Evolutionary conservation across 495 filamentous ascomycete genomes (phyloP).

Genomic region (Xylaria grammica): DNA sequence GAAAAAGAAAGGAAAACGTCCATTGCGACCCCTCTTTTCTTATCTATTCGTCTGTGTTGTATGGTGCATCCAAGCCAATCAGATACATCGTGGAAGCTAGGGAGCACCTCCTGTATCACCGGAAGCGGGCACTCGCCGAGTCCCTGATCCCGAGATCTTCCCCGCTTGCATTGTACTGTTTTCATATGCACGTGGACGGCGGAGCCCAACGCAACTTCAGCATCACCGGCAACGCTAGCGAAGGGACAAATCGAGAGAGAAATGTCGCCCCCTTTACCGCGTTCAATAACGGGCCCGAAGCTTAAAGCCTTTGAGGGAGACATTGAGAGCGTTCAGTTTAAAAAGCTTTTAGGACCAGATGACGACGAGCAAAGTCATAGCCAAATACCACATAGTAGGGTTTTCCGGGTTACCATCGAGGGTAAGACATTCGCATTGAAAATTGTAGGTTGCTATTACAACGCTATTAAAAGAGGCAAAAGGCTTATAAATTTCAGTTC

Average conservation of each 20-base stretch:
- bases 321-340: background rate
- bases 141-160: too few relatives aligned
- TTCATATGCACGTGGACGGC: too few relatives aligned
- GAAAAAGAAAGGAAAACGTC: too few relatives aligned
- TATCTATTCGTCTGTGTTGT: too few relatives aligned
- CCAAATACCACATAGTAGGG: background rate
- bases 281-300: background rate
- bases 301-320: background rate
- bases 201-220: too few relatives aligned
- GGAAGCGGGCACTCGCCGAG: too few relatives aligned
- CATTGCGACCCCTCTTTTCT: too few relatives aligned
- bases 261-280: background rate
- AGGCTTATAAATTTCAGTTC: background rate
- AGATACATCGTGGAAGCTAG: too few relatives aligned
- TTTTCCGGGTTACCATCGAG: background rate
- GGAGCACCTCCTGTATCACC: too few relatives aligned
- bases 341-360: background rate
- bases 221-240: too few relatives aligned
- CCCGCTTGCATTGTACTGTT: too few relatives aligned
- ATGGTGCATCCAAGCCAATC: too few relatives aligned
- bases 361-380: background rate
- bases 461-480: background rate
- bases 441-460: background rate
- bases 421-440: background rate
- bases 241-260: background rate